Conservation (phyloP, 2,329 filamentous ascomycete species). For the Stemphylium lycopersici region DNA sequence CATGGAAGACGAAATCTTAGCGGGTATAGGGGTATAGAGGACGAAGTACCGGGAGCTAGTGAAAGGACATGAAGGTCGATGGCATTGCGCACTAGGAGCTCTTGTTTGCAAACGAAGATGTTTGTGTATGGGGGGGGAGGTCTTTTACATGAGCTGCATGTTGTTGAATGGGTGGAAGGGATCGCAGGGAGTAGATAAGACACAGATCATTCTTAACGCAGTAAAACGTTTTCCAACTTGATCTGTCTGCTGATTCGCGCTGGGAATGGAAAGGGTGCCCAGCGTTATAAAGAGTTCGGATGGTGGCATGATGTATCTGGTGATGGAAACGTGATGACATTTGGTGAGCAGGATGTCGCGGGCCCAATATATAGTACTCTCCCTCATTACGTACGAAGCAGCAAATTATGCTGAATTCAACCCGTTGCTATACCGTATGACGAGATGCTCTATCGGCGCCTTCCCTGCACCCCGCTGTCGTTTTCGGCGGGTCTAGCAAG, state of each 20-base stretch:
- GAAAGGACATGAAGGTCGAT: background rate
- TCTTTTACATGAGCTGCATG: constrained; percentile 2
- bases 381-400: background rate
- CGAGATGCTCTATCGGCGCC: constrained; percentile 5
- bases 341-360: background rate
- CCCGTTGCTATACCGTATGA: background rate
- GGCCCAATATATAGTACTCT: background rate
- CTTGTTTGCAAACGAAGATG: background rate
- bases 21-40: background rate
- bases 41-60: background rate
- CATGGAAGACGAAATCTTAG: background rate
- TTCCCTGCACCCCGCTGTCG: constrained; percentile 1
- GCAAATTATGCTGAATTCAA: background rate
- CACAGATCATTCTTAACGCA: constrained; percentile 11
- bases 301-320: constrained; percentile 1
- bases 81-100: background rate
- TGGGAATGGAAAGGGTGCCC: background rate
- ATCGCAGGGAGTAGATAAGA: constrained; percentile 2
- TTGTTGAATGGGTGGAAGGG: background rate
- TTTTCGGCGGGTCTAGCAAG: constrained; percentile 3
- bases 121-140: too few relatives aligned
- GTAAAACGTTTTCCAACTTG: constrained; percentile 4
- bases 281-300: background rate
- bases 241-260: background rate
- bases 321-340: background rate